Base-by-base conservation (phyloP, 768 basidiomycete species). In the Boletus speciosus region DNA sequence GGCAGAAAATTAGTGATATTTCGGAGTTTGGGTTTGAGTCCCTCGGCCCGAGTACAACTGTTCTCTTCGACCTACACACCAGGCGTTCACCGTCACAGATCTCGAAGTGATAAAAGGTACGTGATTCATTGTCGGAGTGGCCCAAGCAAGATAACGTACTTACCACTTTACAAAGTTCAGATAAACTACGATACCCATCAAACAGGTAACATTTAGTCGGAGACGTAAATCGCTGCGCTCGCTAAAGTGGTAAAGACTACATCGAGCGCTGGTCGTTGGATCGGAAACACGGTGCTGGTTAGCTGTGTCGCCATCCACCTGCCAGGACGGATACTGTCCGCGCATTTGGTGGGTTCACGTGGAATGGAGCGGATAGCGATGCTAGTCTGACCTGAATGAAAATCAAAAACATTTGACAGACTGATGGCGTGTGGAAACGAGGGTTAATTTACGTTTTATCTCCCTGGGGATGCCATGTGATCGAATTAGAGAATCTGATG, bases 381-480 rank as follows among this genome's bases (percentile, higher is more conserved):
- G 27, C 27, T 27, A 5, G 27, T 27, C 23, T 41, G 34, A 42
- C n/a, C 31, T 27, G 54, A 48, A 52, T 32, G 49, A 50, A 46
- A 34, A 46, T 42, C 47, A 52, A 38, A 39, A 43, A 41, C 34
- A 25, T 25, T 42, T 25, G 50, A 42, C 11, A 29, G 29, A 29
- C 9, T 29, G 29, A 46, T 51, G 42, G 41, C 43, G 37, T 35
- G 50, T 65, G 46, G 63, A 58, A 32, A 55, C 52, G 16, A 41
- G 37, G 27, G 11, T 38, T 15, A 39, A 61, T 49, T 55, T 59
- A 44, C 64, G 65, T 48, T 55, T 54, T 66, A 66, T 67, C 66
- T 38, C 65, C 64, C 58, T 54, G 46, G 63, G 23, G 52, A 55
- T 47, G 19, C 47, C 51, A 61, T 59, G 47, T 58, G 59, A 29